Conservation (phyloP, 805 yeast species). For the Babjeviella inositovora region DNA sequence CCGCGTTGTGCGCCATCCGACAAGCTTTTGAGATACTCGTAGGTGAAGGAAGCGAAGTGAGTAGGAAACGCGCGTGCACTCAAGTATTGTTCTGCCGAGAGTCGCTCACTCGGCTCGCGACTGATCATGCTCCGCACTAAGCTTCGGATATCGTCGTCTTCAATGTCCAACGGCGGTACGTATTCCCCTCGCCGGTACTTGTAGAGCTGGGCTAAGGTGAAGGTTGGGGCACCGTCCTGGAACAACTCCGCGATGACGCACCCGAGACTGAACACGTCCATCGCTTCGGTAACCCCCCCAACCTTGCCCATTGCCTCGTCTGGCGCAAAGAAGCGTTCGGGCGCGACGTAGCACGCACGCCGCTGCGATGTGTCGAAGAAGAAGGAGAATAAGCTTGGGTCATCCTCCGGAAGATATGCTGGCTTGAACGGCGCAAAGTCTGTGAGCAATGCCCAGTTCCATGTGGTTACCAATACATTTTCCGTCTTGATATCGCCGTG, state of each 20-base stretch:
- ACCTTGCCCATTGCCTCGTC: constrained; percentile 7
- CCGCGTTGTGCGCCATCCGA: constrained; percentile 5
- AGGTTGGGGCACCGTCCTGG: constrained; percentile 73
- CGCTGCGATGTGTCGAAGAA: constrained; percentile 85
- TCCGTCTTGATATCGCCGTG: constrained; percentile 94
- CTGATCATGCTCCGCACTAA: constrained; percentile 50
- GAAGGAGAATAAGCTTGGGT: constrained; percentile 83
- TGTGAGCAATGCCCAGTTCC: constrained; percentile 73
- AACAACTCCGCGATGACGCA: constrained; percentile 87
- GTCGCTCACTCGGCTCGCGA: constrained; percentile 45
- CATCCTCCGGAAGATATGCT: constrained; percentile 72
- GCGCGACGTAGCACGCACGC: constrained; percentile 83
- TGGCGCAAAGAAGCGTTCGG: constrained; percentile 57
- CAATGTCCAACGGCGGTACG: constrained; percentile 41
- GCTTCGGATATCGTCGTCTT: constrained; percentile 33
- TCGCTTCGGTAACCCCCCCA: constrained; percentile 30
- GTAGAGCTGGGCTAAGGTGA: constrained; percentile 76
- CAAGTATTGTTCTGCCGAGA: constrained; percentile 36
- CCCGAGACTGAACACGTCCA: constrained; percentile 76
- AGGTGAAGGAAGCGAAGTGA: constrained; percentile 51
- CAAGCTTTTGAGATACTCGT: constrained; percentile 43
- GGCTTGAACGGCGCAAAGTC: constrained; percentile 88
- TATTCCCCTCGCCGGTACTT: constrained; percentile 61
- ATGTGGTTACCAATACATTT: constrained; percentile 70
- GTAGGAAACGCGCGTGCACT: constrained; percentile 42